phyloP scores from a whole-genome alignment of 2,329 filamentous ascomycete genomes.

The Geosmithia putterillii region DNA sequence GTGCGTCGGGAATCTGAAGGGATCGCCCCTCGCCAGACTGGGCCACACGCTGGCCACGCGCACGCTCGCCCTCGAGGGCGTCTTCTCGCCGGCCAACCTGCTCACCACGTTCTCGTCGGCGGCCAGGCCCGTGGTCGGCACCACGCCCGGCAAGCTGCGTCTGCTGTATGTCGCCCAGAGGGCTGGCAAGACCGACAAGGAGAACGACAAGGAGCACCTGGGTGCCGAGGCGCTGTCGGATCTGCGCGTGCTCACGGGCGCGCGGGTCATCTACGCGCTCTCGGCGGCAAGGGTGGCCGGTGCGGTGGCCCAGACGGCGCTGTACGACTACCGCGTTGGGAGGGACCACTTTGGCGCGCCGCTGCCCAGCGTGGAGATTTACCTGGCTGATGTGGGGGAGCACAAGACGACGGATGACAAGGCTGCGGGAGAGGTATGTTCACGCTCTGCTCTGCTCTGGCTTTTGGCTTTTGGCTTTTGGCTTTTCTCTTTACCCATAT shows the following conservation, averaged over 20 bases:
- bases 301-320: slow-evolving; percentile 73
- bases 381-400: slow-evolving; percentile 49
- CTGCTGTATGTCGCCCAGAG: slow-evolving; percentile 71
- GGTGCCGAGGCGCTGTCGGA: slow-evolving; percentile 65
- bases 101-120: slow-evolving; percentile 42
- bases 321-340: slow-evolving; percentile 69
- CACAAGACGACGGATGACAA: slow-evolving; percentile 52
- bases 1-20: slow-evolving; percentile 40
- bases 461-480: not conserved
- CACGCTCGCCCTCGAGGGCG: slow-evolving; percentile 55
- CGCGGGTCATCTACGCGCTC: slow-evolving; percentile 75
- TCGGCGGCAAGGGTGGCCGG: slow-evolving; percentile 77
- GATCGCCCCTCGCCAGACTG: slow-evolving; percentile 50
- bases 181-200: too few species aligned
- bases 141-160: slow-evolving; percentile 60
- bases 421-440: slow-evolving; percentile 50
- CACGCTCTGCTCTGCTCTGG: not conserved
- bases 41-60: slow-evolving; percentile 63
- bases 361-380: slow-evolving; percentile 66
- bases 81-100: slow-evolving; percentile 47
- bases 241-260: slow-evolving; percentile 67
- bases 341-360: slow-evolving; percentile 68
- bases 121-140: slow-evolving; percentile 45
- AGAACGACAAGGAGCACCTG: too few species aligned
- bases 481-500: not conserved